A percentile compares a stretch with the other conserved stretches of the same genome.
phyloP scores from a whole-genome alignment of 371 early-diverging fungal species.

The Mortierella sp. region DNA sequence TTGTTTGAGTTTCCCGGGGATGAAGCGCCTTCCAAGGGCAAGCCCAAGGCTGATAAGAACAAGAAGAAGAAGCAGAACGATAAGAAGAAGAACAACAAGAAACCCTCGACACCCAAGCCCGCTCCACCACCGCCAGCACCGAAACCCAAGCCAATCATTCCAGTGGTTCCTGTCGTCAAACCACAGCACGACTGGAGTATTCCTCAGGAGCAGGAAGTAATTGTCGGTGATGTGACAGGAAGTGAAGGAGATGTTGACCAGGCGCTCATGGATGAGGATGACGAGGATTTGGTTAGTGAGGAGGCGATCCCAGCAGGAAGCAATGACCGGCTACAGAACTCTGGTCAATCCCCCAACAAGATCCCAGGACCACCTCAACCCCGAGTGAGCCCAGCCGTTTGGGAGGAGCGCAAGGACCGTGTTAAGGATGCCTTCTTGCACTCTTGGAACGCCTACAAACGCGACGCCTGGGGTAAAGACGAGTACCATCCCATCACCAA shows the following conservation, averaged over 20 bases:
- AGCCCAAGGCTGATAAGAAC: conserved; percentile 1
- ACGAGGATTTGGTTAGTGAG: background rate
- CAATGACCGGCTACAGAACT: background rate
- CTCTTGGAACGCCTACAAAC: conserved; percentile 85
- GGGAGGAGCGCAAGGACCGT: conserved; percentile 62
- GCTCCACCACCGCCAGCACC: background rate
- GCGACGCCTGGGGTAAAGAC: conserved; percentile 87
- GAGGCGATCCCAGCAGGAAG: background rate
- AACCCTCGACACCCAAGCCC: conserved; percentile 9
- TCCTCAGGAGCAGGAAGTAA: background rate
- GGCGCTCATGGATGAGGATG: background rate
- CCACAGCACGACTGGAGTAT: conserved; percentile 27
- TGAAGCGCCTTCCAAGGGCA: conserved; percentile 1
- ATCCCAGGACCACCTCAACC: background rate
- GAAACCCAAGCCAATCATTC: background rate
- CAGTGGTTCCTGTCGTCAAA: conserved; percentile 10
- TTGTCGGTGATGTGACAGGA: background rate
- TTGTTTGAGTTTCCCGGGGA: conserved; percentile 44
- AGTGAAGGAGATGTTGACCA: background rate
- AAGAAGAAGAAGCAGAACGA: conserved; percentile 15
- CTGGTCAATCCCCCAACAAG: background rate
- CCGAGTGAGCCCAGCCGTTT: conserved; percentile 23
- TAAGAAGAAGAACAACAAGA: conserved; percentile 1
- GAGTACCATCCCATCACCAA: conserved; percentile 83
- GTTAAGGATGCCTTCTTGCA: conserved; percentile 72